Percentiles rank a stretch among this genome's conserved stretches.
phyloP scores from a whole-genome alignment of 306 rosid species.

The Gillenia trifoliata region DNA sequence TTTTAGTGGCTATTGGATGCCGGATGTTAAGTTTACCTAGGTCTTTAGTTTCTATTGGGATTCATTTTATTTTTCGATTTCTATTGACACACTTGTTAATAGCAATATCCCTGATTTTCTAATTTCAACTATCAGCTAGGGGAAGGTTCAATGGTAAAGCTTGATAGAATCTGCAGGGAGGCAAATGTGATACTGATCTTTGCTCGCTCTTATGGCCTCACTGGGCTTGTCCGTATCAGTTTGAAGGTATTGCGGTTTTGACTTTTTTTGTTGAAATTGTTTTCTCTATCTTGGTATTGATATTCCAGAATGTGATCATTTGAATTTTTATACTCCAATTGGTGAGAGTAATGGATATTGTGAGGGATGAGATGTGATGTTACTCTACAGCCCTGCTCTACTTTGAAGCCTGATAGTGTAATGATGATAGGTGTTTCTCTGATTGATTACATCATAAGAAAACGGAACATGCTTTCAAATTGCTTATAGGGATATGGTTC shows the following conservation, averaged over 20 bases:
- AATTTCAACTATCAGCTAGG: slow-evolving; percentile 51
- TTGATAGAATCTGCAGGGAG: slow-evolving; percentile 79
- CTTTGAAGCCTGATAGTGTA: not conserved
- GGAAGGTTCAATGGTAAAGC: slow-evolving; percentile 85
- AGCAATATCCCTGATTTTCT: slow-evolving; percentile 25
- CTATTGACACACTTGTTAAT: not conserved
- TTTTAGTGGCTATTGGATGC: too few species aligned
- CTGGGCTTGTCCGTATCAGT: slow-evolving; percentile 92
- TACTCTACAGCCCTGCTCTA: not conserved
- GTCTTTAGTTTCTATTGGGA: not conserved
- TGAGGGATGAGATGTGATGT: slow-evolving; percentile 3
- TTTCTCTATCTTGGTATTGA: not conserved
- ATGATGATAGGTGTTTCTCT: slow-evolving; percentile 1
- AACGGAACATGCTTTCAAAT: not conserved
- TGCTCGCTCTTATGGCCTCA: slow-evolving; percentile 96
- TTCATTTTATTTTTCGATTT: not conserved
- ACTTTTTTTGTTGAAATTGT: not conserved
- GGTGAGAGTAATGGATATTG: not conserved
- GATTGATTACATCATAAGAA: slow-evolving; percentile 3
- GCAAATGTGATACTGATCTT: slow-evolving; percentile 71
- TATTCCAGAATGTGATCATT: not conserved
- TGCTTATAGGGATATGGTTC: slow-evolving; percentile 5
- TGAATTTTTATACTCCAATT: not conserved
- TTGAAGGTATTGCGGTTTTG: slow-evolving; percentile 50
- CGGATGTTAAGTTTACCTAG: not conserved